phyloP scores from a whole-genome alignment of 2,329 filamentous ascomycete species.

The Harringtonia lauricola region DNA sequence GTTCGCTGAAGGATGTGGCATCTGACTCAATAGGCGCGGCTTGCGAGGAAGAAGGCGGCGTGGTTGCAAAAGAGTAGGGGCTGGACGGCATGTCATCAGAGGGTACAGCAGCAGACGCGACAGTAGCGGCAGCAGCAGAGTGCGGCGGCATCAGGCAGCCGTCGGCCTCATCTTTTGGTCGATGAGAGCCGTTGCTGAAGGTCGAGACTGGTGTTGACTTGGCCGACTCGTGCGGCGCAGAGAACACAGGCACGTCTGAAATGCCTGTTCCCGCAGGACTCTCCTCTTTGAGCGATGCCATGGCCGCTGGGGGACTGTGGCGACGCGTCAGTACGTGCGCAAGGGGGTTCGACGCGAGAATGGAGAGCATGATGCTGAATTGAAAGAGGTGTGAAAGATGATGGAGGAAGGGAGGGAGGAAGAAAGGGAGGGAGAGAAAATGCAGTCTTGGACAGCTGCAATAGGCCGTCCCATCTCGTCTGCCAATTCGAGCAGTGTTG shows the following conservation, averaged over 20 bases:
- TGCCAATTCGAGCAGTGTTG: no score
- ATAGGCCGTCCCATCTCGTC: no score
- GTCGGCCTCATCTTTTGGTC: slow-evolving; percentile 4
- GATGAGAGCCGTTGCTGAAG: slow-evolving; percentile 4
- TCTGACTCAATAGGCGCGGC: not conserved
- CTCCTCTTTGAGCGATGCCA: slow-evolving; percentile 11
- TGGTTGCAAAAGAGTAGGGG: not conserved
- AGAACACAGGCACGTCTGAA: slow-evolving; percentile 7
- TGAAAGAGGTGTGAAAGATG: not conserved
- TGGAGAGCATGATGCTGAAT: not conserved
- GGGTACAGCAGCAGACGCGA: slow-evolving; percentile 1
- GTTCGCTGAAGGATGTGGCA: not conserved
- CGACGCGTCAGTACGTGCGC: slow-evolving; percentile 8
- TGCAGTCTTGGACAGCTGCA: no score
- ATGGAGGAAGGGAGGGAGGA: not conserved
- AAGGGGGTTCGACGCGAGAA: not conserved
- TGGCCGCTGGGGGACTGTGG: slow-evolving; percentile 4
- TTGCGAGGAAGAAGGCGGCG: not conserved
- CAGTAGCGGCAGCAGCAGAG: slow-evolving; percentile 5
- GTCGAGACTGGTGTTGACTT: slow-evolving; percentile 7
- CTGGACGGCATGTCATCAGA: slow-evolving; percentile 4
- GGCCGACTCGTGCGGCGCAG: slow-evolving; percentile 4
- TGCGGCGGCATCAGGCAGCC: not conserved
- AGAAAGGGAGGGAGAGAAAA: not conserved
- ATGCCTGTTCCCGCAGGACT: slow-evolving; percentile 8